Evolutionary conservation across 2,329 filamentous ascomycete species (phyloP), one percentile per base, ranked within the genome.

Genomic region (Trematosphaeria pertusa): DNA sequence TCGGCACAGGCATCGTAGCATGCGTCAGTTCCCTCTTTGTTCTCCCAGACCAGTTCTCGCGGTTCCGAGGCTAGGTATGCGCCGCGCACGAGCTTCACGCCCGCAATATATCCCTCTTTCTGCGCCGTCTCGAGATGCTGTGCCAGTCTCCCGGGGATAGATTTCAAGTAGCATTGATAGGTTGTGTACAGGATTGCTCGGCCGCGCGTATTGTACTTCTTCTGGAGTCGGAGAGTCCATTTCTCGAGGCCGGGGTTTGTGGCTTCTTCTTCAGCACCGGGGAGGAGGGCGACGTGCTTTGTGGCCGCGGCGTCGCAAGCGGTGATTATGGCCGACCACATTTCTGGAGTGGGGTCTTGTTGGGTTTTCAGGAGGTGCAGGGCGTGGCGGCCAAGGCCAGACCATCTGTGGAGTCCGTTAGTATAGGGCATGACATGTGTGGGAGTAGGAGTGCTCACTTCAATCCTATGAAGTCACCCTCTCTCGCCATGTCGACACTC

Each of bases 201-300:
- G 22, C 81, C 81, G 1, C 52, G 76, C 6, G 54, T 81, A 75
- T 95, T 95, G 77, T 89, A 92, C 65, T 82, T 84, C 59, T 83
- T 82, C 77, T 91, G 89, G 58, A 91, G 87, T n/a, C 81, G 74
- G 38, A 94, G 72, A 4, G 87, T 89, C 87, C 91, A 93, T 58
- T 84, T 81, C 67, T 94, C 87, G 51, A 95, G 93, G 6, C 90
- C 90, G 5, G 81, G 76, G 73, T 96, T 89, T 21, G 94, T 81
- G 44, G 83, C 81, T 46, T 87, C 85, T 70, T 96, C 90, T 73
- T 97, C 92, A 1, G 91, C 92, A 54, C 95, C 90, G 52, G 96
- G 90, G 2, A 96, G 82, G 1, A 97, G 79, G 3, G 84, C 81
- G 2, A 96, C 84, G 18, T 86, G 84, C 40, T 86, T 84, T 28